These are phyloP conservation scores for Fusarium duplospermum DNA, from an alignment of 2,329 filamentous ascomycete species.

Conservation along the genomic window DNA sequence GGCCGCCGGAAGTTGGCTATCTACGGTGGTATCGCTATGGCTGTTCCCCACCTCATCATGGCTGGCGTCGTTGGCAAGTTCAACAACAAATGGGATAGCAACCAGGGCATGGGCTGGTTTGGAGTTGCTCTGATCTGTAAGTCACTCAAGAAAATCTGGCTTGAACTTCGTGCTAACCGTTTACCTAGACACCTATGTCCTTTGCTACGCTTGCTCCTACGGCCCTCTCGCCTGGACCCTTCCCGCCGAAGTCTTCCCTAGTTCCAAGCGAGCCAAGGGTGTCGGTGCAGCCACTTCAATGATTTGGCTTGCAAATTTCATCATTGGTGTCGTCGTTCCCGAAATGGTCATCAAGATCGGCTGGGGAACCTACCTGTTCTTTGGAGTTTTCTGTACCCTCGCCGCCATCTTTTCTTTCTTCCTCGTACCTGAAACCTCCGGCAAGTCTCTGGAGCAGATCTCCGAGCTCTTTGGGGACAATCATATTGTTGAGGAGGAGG, in stretches of 20 bases:
- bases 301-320: conserved; percentile 53
- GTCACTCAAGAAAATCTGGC: neutral
- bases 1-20: conserved; percentile 44
- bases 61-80: conserved; percentile 28
- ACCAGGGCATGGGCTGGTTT: conserved; percentile 32
- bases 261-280: conserved; percentile 50
- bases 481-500: conserved; percentile 22
- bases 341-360: conserved; percentile 63
- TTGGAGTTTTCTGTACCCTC: conserved; percentile 62
- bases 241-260: conserved; percentile 52
- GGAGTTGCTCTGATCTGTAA: conserved; percentile 32
- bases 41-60: conserved; percentile 30
- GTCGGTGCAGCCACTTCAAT: conserved; percentile 49
- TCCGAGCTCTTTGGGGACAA: conserved; percentile 32
- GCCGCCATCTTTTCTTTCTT: conserved; percentile 53
- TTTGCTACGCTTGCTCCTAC: conserved; percentile 48
- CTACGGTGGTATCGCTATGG: conserved; percentile 35
- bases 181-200: conserved; percentile 27
- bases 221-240: conserved; percentile 51
- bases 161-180: neutral
- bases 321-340: conserved; percentile 62
- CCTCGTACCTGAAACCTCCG: conserved; percentile 33
- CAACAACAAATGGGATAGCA: conserved; percentile 21
- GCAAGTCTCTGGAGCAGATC: conserved; percentile 36
- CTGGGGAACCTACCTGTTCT: conserved; percentile 64